Evolutionary conservation across 495 filamentous ascomycete species (phyloP), one percentile per base, ranked within the genome.

Genomic region (Xylaria scruposa): DNA sequence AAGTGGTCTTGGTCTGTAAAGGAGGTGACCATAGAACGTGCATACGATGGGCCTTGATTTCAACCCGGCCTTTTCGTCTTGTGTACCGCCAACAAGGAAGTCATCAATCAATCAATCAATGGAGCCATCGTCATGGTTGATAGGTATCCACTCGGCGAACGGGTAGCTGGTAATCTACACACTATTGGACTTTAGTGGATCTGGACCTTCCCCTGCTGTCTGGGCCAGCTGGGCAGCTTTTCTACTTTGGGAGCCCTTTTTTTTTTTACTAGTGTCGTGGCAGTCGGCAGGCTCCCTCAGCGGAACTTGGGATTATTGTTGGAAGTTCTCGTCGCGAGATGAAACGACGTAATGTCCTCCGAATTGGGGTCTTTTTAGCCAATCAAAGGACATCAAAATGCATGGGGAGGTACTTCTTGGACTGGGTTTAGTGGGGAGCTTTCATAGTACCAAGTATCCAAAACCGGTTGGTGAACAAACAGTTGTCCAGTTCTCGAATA

Each of bases 31-130:
- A n/a, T n/a, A n/a, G n/a, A n/a, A n/a, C 58, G 58, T 62, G 60
- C 60, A 63, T 63, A 24, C 13, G 60, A 42, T 29, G 10, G 38
- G 46, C 63, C 63, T 56, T 67, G 65, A 44, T 67, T 67, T 51
- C 19, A n/a, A 67, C 33, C 65, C 33, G 19, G 65, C 3, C 36
- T 56, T 67, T 67, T 67, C 49, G 49, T 67, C 49, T 44, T 67
- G 65, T 67, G 63, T 53, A 67, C 64, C 44, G 63, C 63, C 26
- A 65, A 47, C 47, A 51, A 67, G 63, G 46, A 66, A 66, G 63
- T n/a, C n/a, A 31, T 1, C 36, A 5, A 38, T 38, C 44, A 36
- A 33, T 24, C 31, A 33, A 49, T 66, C 6, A 46, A 47, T 53
- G 47, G 38, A 42, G 38, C 38, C 46, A 53, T 67, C 63, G 63